Conservation (phyloP, 2,329 filamentous ascomycete species). For the Emmonsiellopsis sp. region DNA sequence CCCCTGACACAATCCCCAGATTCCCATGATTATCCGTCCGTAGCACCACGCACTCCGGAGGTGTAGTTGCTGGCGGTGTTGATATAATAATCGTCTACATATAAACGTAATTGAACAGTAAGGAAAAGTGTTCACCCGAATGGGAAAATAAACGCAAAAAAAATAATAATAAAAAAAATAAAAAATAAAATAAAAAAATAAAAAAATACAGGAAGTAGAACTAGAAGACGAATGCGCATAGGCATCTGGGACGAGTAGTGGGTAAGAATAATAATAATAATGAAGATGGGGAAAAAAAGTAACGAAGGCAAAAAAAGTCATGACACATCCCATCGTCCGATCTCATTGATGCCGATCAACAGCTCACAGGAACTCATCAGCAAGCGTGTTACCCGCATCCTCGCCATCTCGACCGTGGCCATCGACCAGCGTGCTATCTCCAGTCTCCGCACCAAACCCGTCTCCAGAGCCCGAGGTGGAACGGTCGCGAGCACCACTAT, state of each 20-base stretch:
- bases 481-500: constrained; percentile 24
- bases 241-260: background rate
- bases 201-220: constrained; percentile 5
- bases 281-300: constrained; percentile 7
- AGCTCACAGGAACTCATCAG: constrained; percentile 19
- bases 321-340: background rate
- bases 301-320: constrained; percentile 11
- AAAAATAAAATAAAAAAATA: constrained; percentile 8
- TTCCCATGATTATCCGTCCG: too few species aligned
- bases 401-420: constrained; percentile 17
- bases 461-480: constrained; percentile 14
- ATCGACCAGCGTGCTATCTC: background rate
- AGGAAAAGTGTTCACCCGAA: background rate
- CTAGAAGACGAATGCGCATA: background rate
- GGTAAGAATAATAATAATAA: constrained; percentile 4
- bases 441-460: background rate
- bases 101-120: background rate
- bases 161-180: background rate
- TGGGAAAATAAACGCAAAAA: background rate
- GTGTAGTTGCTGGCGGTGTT: too few species aligned
- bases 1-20: too few species aligned
- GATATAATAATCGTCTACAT: too few species aligned
- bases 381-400: constrained; percentile 14
- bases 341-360: background rate
- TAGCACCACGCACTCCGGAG: too few species aligned